These are phyloP conservation scores for Gyromitra esculenta DNA, from an alignment of 2,329 filamentous ascomycete genomes.

Conservation along the genomic window DNA sequence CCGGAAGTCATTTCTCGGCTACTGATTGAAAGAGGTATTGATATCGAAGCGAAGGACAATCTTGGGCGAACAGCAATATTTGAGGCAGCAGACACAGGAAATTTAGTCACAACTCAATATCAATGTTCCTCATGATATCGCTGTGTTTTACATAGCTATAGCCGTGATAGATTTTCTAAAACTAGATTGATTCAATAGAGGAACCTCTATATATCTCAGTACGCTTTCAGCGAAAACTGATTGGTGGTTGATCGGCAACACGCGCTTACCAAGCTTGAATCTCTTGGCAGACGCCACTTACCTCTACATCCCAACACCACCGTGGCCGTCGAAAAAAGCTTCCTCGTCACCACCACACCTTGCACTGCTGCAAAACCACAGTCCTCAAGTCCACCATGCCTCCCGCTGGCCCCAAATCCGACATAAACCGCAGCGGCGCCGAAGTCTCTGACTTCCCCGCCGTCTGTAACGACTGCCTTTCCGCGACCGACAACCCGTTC, in stretches of 20 bases:
- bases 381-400: conserved; percentile 48
- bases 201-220: too few species aligned
- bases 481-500: conserved; percentile 85
- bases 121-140: too few species aligned
- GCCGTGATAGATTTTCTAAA: too few species aligned
- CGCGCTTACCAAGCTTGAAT: conserved; percentile 14
- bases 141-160: too few species aligned
- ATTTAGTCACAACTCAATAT: too few species aligned
- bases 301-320: conserved; percentile 4
- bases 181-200: too few species aligned
- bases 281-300: conserved; percentile 27
- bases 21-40: too few species aligned
- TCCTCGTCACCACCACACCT: conserved; percentile 27
- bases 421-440: conserved; percentile 78
- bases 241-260: background rate
- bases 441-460: conserved; percentile 91
- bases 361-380: background rate
- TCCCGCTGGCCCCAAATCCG: conserved; percentile 55
- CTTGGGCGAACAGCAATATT: too few species aligned
- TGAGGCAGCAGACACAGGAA: too few species aligned
- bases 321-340: conserved; percentile 28
- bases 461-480: conserved; percentile 86
- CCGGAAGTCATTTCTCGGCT: too few species aligned
- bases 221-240: too few species aligned
- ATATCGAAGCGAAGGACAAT: too few species aligned